Evolutionary conservation across 371 early-diverging fungal species (phyloP).

Genomic region (Mortierella sp.): DNA sequence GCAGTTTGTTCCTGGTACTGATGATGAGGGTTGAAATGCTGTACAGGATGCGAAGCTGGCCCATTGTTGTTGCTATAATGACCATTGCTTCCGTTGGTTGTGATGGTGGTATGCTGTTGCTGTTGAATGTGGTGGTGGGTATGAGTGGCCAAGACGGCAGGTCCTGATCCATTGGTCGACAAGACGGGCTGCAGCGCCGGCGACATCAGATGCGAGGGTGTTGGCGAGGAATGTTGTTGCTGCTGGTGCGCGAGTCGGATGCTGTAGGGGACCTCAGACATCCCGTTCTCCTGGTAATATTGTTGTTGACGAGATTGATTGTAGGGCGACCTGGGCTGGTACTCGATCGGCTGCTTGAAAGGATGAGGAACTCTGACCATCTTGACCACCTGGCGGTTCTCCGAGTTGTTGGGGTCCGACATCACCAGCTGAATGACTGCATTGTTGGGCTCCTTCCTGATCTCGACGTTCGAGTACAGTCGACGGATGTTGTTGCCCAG

Average conservation of each 20-base stretch:
- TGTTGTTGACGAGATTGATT: too few species aligned
- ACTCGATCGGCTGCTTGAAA: slow-evolving; percentile 34
- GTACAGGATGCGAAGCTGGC: slow-evolving; percentile 5
- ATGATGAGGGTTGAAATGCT: slow-evolving; percentile 18
- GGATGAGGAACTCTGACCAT: slow-evolving; percentile 30
- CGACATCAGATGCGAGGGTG: slow-evolving; percentile 44
- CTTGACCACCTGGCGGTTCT: slow-evolving; percentile 42
- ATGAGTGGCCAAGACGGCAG: slow-evolving; percentile 50
- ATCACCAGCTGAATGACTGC: slow-evolving; percentile 29
- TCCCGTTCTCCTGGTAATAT: too few species aligned
- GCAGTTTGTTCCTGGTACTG: slow-evolving; percentile 15
- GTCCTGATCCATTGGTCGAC: slow-evolving; percentile 35
- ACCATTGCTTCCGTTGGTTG: not conserved
- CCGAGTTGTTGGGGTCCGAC: slow-evolving; percentile 33
- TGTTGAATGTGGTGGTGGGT: slow-evolving; percentile 10
- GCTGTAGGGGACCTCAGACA: not conserved
- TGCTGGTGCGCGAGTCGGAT: not conserved
- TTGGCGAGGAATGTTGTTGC: slow-evolving; percentile 1
- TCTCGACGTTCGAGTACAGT: slow-evolving; percentile 42
- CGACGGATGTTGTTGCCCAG: slow-evolving; percentile 51
- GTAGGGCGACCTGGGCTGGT: slow-evolving; percentile 18
- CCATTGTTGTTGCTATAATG: slow-evolving; percentile 1
- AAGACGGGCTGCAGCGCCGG: slow-evolving; percentile 36
- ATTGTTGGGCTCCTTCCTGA: slow-evolving; percentile 33
- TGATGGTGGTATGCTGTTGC: slow-evolving; percentile 6